Evolutionary conservation across 192 early-diverging fungal genomes (phyloP).

Genomic region (Borealophlyctis nickersoniae): DNA sequence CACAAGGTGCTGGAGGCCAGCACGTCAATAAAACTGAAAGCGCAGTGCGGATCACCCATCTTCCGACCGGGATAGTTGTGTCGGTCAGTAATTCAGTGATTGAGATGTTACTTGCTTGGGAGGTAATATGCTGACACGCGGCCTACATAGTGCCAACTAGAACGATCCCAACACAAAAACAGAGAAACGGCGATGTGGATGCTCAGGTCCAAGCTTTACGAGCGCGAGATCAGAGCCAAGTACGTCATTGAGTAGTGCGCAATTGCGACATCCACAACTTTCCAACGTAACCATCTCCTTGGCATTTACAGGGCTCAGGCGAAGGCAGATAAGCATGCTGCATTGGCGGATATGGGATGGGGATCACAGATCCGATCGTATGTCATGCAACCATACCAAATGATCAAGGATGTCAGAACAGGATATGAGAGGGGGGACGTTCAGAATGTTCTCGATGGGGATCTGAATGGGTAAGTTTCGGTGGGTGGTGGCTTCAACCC

Average conservation of each 20-base stretch:
- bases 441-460: slow-evolving; percentile 49
- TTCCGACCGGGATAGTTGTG: slow-evolving; percentile 85
- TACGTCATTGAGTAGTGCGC: slow-evolving; percentile 22
- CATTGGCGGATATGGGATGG: slow-evolving; percentile 47
- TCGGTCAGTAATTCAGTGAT: slow-evolving; percentile 41
- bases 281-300: no score
- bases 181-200: slow-evolving; percentile 82
- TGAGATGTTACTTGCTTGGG: background rate
- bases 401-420: slow-evolving; percentile 58
- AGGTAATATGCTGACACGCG: background rate
- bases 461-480: slow-evolving; percentile 38
- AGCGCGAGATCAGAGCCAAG: slow-evolving; percentile 48
- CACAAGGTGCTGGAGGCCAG: slow-evolving; percentile 59
- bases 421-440: slow-evolving; percentile 47
- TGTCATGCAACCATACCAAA: slow-evolving; percentile 59
- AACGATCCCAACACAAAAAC: slow-evolving; percentile 93
- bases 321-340: slow-evolving; percentile 34
- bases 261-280: no score
- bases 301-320: slow-evolving; percentile 29
- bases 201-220: slow-evolving; percentile 67
- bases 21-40: slow-evolving; percentile 96
- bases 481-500: no score
- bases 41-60: slow-evolving; percentile 89
- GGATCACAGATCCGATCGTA: slow-evolving; percentile 60
- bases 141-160: slow-evolving; percentile 61